phyloP scores from a whole-genome alignment of 257 asterid species.

The Plantago ovata region DNA sequence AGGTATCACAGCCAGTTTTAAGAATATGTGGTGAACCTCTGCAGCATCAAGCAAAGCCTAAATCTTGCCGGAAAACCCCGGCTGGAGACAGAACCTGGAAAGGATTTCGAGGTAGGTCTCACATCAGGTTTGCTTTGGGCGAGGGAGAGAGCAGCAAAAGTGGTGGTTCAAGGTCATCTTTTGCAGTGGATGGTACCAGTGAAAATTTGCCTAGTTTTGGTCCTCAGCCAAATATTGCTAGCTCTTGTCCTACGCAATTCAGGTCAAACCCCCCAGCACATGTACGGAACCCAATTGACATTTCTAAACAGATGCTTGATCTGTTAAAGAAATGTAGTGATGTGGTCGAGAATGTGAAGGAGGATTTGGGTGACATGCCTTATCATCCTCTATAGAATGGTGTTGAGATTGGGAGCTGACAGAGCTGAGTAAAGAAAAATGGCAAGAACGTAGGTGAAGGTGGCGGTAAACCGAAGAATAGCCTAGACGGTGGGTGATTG shows the following conservation, averaged over 20 bases:
- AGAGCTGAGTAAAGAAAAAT: too few species aligned
- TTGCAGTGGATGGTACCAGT: too few species aligned
- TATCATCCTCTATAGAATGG: conserved; percentile 46
- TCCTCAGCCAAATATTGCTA: conserved; percentile 18
- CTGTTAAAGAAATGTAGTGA: conserved; percentile 67
- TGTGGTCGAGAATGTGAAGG: conserved; percentile 51
- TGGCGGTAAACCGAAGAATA: too few species aligned
- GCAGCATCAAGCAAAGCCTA: conserved; percentile 37
- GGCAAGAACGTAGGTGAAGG: too few species aligned
- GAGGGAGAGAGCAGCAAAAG: conserved; percentile 27
- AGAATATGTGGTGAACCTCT: conserved; percentile 10
- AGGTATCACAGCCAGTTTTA: conserved; percentile 18
- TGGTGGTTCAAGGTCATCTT: conserved; percentile 33
- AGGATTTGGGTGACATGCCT: conserved; percentile 47
- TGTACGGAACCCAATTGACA: conserved; percentile 28
- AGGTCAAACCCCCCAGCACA: conserved; percentile 20
- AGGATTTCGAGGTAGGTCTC: conserved; percentile 30
- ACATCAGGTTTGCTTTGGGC: too few species aligned
- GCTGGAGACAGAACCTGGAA: conserved; percentile 50
- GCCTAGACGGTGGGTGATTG: too few species aligned
- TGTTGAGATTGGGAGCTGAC: too few species aligned
- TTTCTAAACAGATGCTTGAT: conserved; percentile 62
- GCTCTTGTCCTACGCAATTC: conserved; percentile 20
- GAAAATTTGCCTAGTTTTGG: conserved; percentile 18
- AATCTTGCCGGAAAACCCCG: conserved; percentile 67